Evolutionary conservation across 352 stramenopile species (phyloP).

Genomic region (Globisporangium cederbergense): DNA sequence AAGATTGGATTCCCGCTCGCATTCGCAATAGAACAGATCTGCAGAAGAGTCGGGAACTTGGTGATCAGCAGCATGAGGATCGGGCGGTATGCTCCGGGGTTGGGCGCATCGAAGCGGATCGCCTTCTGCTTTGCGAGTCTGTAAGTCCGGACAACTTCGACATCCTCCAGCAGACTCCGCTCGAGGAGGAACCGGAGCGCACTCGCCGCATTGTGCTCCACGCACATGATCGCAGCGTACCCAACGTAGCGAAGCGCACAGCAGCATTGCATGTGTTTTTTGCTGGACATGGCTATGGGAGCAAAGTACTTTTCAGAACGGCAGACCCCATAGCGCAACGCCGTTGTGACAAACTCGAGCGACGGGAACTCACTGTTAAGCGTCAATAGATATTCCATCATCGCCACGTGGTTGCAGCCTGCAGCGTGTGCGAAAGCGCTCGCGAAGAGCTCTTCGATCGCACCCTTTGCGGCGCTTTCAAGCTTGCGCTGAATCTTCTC

Average conservation of each 20-base stretch:
- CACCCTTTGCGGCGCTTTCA: neutral
- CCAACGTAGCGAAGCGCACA: constrained; percentile 39
- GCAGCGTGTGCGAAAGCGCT: constrained; percentile 20
- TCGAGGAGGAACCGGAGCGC: constrained; percentile 31
- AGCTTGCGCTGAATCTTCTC: constrained; percentile 10
- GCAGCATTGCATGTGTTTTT: constrained; percentile 26
- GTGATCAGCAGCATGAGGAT: constrained; percentile 37
- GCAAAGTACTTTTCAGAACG: constrained; percentile 31
- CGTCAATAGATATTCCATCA: constrained; percentile 15
- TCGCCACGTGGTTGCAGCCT: constrained; percentile 9
- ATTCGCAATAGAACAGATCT: constrained; percentile 15
- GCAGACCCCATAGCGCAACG: constrained; percentile 33
- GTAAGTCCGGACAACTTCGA: constrained; percentile 37
- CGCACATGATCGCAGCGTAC: constrained; percentile 33
- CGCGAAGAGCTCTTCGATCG: constrained; percentile 21
- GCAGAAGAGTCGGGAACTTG: constrained; percentile 25
- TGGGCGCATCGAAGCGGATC: constrained; percentile 23
- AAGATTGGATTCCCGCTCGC: neutral
- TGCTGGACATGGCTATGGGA: neutral
- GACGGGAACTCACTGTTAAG: neutral
- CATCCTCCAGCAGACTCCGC: constrained; percentile 29
- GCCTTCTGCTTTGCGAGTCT: constrained; percentile 30
- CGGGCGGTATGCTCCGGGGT: constrained; percentile 32
- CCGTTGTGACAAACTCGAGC: constrained; percentile 2
- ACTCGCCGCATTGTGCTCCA: constrained; percentile 37